These are phyloP conservation scores for Phaeophleospora eucalypticola DNA, from an alignment of 2,329 filamentous ascomycete species.

Conservation along the genomic window DNA sequence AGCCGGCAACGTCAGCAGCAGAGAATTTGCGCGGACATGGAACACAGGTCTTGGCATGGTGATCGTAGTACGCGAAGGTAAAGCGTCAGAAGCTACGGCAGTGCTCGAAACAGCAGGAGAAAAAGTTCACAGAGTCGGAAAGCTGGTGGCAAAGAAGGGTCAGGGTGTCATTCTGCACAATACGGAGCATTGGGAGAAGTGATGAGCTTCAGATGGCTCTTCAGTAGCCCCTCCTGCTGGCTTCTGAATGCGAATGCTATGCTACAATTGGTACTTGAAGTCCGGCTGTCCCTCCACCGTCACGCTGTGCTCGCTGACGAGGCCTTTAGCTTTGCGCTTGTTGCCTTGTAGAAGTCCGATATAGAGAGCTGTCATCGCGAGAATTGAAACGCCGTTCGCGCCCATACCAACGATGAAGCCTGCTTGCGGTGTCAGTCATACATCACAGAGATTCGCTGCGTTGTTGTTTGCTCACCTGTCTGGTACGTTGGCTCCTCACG, in stretches of 20 bases:
- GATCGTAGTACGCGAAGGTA: conserved; percentile 65
- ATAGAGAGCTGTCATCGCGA: conserved; percentile 20
- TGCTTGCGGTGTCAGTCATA: neutral
- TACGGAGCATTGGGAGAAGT: conserved; percentile 41
- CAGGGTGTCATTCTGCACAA: conserved; percentile 62
- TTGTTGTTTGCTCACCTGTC: no score
- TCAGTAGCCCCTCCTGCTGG: neutral
- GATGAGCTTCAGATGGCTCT: neutral
- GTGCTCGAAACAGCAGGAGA: conserved; percentile 67
- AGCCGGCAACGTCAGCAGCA: conserved; percentile 63
- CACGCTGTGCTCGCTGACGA: neutral
- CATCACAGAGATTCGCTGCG: no score
- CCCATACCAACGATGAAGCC: conserved; percentile 21
- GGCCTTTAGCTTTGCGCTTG: neutral
- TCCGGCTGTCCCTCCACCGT: neutral
- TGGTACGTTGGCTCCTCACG: conserved; percentile 8
- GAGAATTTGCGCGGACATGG: conserved; percentile 88
- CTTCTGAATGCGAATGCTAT: neutral
- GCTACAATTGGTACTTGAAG: neutral
- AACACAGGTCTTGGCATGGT: conserved; percentile 97
- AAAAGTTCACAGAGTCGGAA: conserved; percentile 71
- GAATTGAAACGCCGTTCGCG: conserved; percentile 15
- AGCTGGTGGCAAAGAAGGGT: conserved; percentile 56
- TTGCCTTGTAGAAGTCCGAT: conserved; percentile 9
- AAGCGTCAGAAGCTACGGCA: conserved; percentile 58